These are phyloP conservation scores for Zygosaccharomyces sapae DNA, from an alignment of 1,139 yeast genomes.

Conservation along the genomic window DNA sequence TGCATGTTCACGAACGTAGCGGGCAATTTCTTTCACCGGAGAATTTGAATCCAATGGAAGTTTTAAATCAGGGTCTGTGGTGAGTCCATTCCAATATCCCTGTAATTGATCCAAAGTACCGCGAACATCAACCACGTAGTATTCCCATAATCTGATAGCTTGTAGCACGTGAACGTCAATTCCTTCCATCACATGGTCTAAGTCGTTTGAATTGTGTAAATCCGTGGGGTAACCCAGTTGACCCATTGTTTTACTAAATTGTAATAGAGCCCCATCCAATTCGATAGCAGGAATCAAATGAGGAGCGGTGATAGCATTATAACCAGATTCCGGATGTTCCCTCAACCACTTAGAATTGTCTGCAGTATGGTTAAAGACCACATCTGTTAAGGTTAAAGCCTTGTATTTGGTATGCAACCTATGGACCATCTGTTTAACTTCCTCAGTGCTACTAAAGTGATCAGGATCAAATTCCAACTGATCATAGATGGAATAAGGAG, in stretches of 20 bases:
- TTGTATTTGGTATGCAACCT: slow-evolving; percentile 53
- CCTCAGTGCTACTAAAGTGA: slow-evolving; percentile 50
- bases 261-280: slow-evolving; percentile 62
- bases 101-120: slow-evolving; percentile 34
- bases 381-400: slow-evolving; percentile 78
- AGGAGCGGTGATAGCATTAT: slow-evolving; percentile 82
- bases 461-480: slow-evolving; percentile 72
- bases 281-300: slow-evolving; percentile 82
- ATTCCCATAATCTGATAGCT: slow-evolving; percentile 78
- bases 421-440: slow-evolving; percentile 46
- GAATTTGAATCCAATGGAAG: slow-evolving; percentile 24
- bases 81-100: slow-evolving; percentile 22
- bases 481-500: slow-evolving; percentile 89
- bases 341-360: slow-evolving; percentile 80
- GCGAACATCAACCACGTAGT: slow-evolving; percentile 62
- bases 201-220: slow-evolving; percentile 49
- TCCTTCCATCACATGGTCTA: slow-evolving; percentile 59
- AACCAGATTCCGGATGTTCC: slow-evolving; percentile 87
- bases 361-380: slow-evolving; percentile 94
- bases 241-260: slow-evolving; percentile 55
- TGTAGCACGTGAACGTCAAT: slow-evolving; percentile 63
- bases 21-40: slow-evolving; percentile 39
- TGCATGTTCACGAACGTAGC: slow-evolving; percentile 46
- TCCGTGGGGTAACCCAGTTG: slow-evolving; percentile 58
- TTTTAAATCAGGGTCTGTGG: slow-evolving; percentile 9